Evolutionary conservation across 2,329 filamentous ascomycete species (phyloP).

Genomic region (Xylariales sp.): DNA sequence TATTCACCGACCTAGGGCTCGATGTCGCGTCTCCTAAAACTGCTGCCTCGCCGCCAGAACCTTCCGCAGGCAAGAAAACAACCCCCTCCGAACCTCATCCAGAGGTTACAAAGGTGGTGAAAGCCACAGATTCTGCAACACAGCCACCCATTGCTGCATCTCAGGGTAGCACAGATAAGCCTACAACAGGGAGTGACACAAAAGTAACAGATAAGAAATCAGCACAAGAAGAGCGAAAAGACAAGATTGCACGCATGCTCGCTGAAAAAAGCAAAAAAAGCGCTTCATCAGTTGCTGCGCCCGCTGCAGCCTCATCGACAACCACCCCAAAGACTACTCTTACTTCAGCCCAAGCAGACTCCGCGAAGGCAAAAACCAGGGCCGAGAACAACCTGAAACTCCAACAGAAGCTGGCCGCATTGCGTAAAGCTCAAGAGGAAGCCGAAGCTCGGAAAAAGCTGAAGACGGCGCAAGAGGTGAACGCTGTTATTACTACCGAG

Average conservation of each 20-base stretch:
- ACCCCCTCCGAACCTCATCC: slow-evolving; percentile 2
- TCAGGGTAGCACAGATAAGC: slow-evolving; percentile 1
- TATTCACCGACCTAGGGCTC: slow-evolving; percentile 68
- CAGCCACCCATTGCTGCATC: background rate
- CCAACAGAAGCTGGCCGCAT: slow-evolving; percentile 72
- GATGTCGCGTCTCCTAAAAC: slow-evolving; percentile 31
- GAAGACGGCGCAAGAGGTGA: slow-evolving; percentile 6
- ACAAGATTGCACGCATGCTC: slow-evolving; percentile 28
- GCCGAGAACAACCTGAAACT: slow-evolving; percentile 66
- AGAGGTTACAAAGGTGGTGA: slow-evolving; percentile 6
- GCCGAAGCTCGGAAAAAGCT: slow-evolving; percentile 19
- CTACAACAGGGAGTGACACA: slow-evolving; percentile 2
- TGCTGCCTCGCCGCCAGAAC: background rate
- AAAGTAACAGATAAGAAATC: slow-evolving; percentile 21
- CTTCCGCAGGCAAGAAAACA: background rate
- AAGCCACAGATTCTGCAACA: slow-evolving; percentile 7
- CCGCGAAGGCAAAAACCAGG: slow-evolving; percentile 46
- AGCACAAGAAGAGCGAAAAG: slow-evolving; percentile 26
- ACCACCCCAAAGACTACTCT: slow-evolving; percentile 6
- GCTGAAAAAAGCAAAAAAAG: slow-evolving; percentile 27
- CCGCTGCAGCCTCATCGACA: slow-evolving; percentile 6
- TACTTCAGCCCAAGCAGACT: slow-evolving; percentile 7
- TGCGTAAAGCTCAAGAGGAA: slow-evolving; percentile 48
- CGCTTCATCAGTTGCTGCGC: slow-evolving; percentile 7
- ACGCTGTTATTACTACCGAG: slow-evolving; percentile 9